Evolutionary conservation across 164 flowering plant genomes (phyloP), one percentile per base, ranked within the genome.

Genomic region (Nelumbo lutea): DNA sequence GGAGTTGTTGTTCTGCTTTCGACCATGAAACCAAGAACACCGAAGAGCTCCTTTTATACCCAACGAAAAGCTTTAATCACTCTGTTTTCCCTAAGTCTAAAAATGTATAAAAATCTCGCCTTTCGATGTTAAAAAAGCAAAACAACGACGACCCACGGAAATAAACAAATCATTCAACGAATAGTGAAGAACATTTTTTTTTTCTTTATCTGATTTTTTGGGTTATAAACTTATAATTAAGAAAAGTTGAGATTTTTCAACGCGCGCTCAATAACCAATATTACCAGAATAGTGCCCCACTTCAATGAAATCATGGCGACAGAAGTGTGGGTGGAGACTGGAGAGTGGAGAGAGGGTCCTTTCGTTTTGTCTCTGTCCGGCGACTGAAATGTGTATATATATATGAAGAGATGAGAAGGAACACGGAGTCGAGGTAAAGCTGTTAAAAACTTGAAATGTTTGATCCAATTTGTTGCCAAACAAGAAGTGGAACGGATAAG

Each of bases 251-350:
- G 48, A 61, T 61, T 59, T 27, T 15, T 14, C n/a, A 39, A 68
- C 65, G 45, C 43, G 79, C 72, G 70, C 65, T 58, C 27, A 27
- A 27, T 41, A 53, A 15, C 5, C 61, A 58, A 64, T 38, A 67
- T 78, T 83, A 85, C 88, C 86, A 82, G 79, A 52, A 76, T 79
- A 66, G 9, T 52, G 75, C 67, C 70, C 73, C 78, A 68, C 59
- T 68, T 73, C 64, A 81, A 64, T 45, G 85, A 77, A 66, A 83
- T 70, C 86, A 85, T 83, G 78, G 79, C 68, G 77, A 68, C 15
- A 43, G 61, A 47, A 27, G 42, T 55, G 64, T 27, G 27, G 27
- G 27, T 27, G 27, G 27, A 27, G 45, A 1, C 13, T 11, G 48
- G 42, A 43, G 1, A 9, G 72, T 62, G 41, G 64, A 67, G 69